Evolutionary conservation across 1,284 basidiomycete species (phyloP), one percentile per base, ranked within the genome.

Genomic region (Leccinum pallidistipes): DNA sequence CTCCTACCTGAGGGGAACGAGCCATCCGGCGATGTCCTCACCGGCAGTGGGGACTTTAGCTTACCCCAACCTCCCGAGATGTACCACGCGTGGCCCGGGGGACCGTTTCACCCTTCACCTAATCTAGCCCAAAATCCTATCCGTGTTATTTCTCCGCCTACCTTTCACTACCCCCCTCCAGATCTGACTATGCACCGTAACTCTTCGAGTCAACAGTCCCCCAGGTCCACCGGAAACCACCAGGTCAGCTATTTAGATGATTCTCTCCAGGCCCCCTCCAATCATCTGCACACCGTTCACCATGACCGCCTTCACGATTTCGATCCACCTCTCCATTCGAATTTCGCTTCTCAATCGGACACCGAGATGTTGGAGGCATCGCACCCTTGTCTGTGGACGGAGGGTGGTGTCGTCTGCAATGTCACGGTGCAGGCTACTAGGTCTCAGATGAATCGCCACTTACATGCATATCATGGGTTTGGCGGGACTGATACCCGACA

Each of bases 381-480:
- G n/a, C 57, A 62, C 54, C 66, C 69, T 38, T 74, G 69, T 50
- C 60, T 52, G 45, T 71, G 69, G 72, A 61, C 56, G 38, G 56
- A 66, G 50, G 47, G 21, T 50, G 67, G 60, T 27, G 16, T 52
- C 18, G 21, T 18, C 49, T 71, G 69, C 56, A 62, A 62, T 18
- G 32, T 56, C 36, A 61, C 55, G 62, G 72, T 71, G 38, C 63
- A 58, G 50, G 69, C 68, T 43, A 73, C 67, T 2, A 71, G 69
- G 59, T 60, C 68, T 16, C 54, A 68, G 4, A 62, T 71, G 67
- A 71, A 74, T 60, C 69, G 71, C 7, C 69, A 71, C 59, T 55
- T 74, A 55, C 69, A 71, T 38, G 54, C 63, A 18, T 45, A 32
- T 18, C 69, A 71, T 49, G 71, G 63, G 16, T 71, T 71, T 11